These are phyloP conservation scores for Capsicum pubescens DNA, from an alignment of 257 asterid genomes.

Conservation along the genomic window DNA sequence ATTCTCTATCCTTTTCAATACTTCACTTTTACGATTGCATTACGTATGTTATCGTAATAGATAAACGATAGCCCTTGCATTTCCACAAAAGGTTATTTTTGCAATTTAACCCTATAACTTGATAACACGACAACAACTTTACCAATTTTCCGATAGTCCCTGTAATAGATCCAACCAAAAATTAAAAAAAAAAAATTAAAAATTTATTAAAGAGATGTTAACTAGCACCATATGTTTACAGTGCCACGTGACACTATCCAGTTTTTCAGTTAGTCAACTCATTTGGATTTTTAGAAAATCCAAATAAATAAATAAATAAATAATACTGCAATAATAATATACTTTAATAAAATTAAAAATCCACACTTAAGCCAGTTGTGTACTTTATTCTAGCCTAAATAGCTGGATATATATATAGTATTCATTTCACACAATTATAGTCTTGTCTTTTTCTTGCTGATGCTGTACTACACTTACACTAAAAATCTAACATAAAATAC, in stretches of 20 bases:
- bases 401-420: conserved; percentile 24
- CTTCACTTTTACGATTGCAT: too few species aligned
- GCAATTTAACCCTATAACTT: too few species aligned
- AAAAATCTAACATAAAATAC: not conserved
- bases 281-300: conserved; percentile 47
- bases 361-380: conserved; percentile 35
- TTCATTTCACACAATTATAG: conserved; percentile 5
- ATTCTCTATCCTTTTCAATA: too few species aligned
- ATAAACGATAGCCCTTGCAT: too few species aligned
- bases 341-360: not conserved
- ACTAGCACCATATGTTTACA: not conserved
- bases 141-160: too few species aligned
- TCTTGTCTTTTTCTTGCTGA: conserved; percentile 28
- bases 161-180: not conserved
- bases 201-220: not conserved
- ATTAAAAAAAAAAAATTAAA: too few species aligned
- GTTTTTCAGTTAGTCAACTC: conserved; percentile 50
- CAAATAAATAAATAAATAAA: not conserved
- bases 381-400: conserved; percentile 40
- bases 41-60: too few species aligned
- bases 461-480: not conserved
- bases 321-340: too few species aligned
- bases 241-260: conserved; percentile 21
- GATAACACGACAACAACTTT: too few species aligned
- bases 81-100: too few species aligned